Evolutionary conservation across 2,329 filamentous ascomycete genomes (phyloP).

Genomic region (Stemphylium vesicarium): DNA sequence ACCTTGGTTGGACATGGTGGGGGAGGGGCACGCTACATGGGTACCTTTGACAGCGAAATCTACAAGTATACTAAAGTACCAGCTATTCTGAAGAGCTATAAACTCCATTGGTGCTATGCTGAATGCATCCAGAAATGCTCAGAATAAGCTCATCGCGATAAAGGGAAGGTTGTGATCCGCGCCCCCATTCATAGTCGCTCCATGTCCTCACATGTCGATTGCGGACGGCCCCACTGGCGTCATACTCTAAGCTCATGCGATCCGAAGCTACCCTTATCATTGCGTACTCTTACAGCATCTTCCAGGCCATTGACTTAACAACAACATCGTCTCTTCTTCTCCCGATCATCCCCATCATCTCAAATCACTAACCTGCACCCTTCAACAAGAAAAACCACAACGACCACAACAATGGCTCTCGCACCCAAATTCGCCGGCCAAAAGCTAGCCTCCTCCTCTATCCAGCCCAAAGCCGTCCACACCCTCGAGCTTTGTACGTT

Average conservation of each 20-base stretch:
- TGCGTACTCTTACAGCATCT: conserved; percentile 22
- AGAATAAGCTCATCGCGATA: too few relatives aligned
- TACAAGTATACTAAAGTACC: background rate
- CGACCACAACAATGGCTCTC: conserved; percentile 66
- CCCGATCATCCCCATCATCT: background rate
- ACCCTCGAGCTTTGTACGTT: conserved; percentile 61
- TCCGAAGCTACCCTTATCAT: conserved; percentile 27
- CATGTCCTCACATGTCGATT: background rate
- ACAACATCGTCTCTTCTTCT: background rate
- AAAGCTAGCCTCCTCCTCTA: conserved; percentile 61
- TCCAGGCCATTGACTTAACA: background rate
- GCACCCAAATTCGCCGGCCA: conserved; percentile 79
- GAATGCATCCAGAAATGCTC: too few relatives aligned
- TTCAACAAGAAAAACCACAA: background rate
- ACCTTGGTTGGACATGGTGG: conserved; percentile 20
- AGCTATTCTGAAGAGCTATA: too few relatives aligned
- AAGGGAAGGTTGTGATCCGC: background rate
- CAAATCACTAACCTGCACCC: background rate
- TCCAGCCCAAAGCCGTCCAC: conserved; percentile 55
- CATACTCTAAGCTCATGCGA: conserved; percentile 21
- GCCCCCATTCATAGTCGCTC: background rate
- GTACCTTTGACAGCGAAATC: background rate
- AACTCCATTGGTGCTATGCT: too few relatives aligned
- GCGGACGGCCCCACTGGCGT: conserved; percentile 26
- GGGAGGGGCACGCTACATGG: conserved; percentile 12